These are phyloP conservation scores for Hirschfeldia incana DNA, from an alignment of 345 rosid species.

Conservation along the genomic window DNA sequence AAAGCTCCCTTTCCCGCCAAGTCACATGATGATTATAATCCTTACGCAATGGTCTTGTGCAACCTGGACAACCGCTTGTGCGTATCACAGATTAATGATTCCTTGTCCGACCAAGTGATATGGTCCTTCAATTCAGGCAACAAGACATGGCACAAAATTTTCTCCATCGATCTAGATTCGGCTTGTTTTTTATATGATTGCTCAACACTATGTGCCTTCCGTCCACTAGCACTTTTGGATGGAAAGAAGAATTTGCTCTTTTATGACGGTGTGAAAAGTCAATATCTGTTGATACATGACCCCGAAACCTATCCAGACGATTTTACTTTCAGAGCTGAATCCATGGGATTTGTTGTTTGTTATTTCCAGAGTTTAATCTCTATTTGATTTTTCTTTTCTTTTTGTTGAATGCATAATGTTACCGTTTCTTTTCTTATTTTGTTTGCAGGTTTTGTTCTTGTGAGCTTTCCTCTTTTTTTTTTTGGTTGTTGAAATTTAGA, in stretches of 20 bases:
- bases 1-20: neutral
- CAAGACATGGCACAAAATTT: neutral
- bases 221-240: neutral
- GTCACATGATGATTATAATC: neutral
- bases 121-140: neutral
- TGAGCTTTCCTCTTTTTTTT: neutral
- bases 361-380: neutral
- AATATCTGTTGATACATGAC: too few species aligned
- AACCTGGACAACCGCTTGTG: neutral
- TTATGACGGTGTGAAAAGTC: too few species aligned
- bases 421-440: slow-evolving; percentile 45
- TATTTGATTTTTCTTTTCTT: too few species aligned
- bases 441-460: slow-evolving; percentile 64
- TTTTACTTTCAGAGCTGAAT: neutral
- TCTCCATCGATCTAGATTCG: neutral
- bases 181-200: neutral
- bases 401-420: too few species aligned
- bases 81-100: neutral
- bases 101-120: neutral
- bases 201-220: neutral
- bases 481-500: neutral
- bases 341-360: neutral
- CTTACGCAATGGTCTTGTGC: neutral
- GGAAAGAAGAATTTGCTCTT: neutral
- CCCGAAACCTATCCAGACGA: too few species aligned